Conservation (phyloP, 495 filamentous ascomycete species). For the Patellaria atrata region DNA sequence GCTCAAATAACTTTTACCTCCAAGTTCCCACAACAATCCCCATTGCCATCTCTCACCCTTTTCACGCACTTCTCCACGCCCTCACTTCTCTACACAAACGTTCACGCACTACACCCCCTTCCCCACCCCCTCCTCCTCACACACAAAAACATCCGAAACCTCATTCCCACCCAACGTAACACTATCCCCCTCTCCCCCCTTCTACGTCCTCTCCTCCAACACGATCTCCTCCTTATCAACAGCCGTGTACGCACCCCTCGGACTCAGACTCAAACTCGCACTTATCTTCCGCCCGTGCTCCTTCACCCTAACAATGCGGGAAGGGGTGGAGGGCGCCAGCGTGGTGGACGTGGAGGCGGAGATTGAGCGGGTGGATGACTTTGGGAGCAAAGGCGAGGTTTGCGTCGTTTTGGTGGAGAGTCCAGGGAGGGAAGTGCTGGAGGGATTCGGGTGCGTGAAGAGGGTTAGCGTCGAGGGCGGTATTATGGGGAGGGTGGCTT, state of each 20-base stretch:
- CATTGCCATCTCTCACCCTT: too few relatives aligned
- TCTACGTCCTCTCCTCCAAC: slow-evolving; percentile 2
- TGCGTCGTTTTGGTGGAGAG: neutral
- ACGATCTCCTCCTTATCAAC: slow-evolving; percentile 7
- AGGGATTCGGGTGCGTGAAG: slow-evolving; percentile 7
- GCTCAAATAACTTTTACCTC: too few relatives aligned
- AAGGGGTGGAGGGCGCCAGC: slow-evolving; percentile 4
- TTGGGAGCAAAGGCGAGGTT: neutral
- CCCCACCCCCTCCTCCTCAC: slow-evolving; percentile 3
- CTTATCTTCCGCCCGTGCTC: slow-evolving; percentile 8
- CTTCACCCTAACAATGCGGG: slow-evolving; percentile 10
- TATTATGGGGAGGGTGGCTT: too few relatives aligned
- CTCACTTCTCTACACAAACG: neutral
- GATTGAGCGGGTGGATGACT: neutral
- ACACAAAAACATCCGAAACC: too few relatives aligned
- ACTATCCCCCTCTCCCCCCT: slow-evolving; percentile 1
- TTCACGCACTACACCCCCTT: slow-evolving; percentile 1
- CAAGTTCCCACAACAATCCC: too few relatives aligned
- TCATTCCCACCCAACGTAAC: too few relatives aligned
- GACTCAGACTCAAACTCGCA: slow-evolving; percentile 1
- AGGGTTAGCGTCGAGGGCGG: slow-evolving; percentile 16
- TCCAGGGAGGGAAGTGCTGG: slow-evolving; percentile 1
- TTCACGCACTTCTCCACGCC: neutral
- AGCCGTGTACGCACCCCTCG: neutral
- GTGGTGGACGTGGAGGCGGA: neutral